Evolutionary conservation across 768 basidiomycete species (phyloP), one percentile per base, ranked within the genome.

Genomic region (Boletus eberwhitei): DNA sequence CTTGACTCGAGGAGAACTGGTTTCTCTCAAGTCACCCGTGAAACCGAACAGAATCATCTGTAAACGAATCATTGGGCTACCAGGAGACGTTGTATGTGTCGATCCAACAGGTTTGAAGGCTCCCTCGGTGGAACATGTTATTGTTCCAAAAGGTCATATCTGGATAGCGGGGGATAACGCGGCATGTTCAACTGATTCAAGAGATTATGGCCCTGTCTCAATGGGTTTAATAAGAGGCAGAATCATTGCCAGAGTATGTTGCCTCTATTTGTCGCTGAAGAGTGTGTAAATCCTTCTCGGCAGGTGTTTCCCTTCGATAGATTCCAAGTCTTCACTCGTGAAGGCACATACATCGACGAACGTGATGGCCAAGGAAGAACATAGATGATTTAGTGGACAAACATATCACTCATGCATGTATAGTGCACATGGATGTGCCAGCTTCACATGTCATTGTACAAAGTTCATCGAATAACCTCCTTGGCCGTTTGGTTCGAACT

Each of bases 391-490:
- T 51, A 52, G 34, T 39, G 34, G 40, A 50, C 36, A 29, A 39
- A 37, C 21, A 5, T 46, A n/a, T 34, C 34, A 46, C 35, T 31
- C n/a, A 7, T 39, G 31, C 36, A 29, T n/a, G 26, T 26, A 24
- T 26, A 22, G 24, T 24, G 40, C 21, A 48, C 12, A 39, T 55
- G 34, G 43, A 44, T 9, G 22, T 44, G 45, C 12, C 13, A 35
- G 13, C 37, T 40, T 31, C 22, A 3, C 13, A 12, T 35, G 50
- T 78, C 69, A 86, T 62, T 69, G 79, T 42, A 74, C 75, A 67
- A 98, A 97, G 63, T 90, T 90, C 82, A 98, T 84, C 1, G 88
- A 90, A 74, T 98, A 98, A 0, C 96, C 93, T n/a, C 96, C 96
- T 58, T 93, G 86, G 7, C 87, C 91, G 59, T 96, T 95, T 17